Conservation (phyloP, 495 filamentous ascomycete species). For the Xylaria scruposa region DNA sequence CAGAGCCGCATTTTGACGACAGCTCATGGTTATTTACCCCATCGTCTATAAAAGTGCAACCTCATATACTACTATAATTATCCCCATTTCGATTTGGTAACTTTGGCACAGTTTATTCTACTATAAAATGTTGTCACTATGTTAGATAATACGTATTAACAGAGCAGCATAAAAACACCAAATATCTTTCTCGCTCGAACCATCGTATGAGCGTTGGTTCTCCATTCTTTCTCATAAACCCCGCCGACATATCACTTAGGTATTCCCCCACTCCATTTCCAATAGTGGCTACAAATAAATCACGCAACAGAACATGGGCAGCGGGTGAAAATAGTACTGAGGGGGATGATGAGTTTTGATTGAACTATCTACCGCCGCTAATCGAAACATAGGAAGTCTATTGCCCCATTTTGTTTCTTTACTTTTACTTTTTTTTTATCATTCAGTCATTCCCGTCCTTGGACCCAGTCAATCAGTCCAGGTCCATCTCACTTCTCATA, state of each 20-base stretch:
- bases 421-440: constrained; percentile 19
- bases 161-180: not conserved
- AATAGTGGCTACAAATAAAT: not conserved
- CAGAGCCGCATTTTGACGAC: constrained; percentile 25
- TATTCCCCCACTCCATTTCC: not conserved
- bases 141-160: not conserved
- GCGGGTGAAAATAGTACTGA: not conserved
- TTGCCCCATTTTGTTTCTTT: constrained; percentile 21
- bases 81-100: not conserved
- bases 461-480: not conserved
- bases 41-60: not conserved
- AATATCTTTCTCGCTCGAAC: too few relatives aligned
- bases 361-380: constrained; percentile 22
- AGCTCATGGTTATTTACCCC: not conserved
- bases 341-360: constrained; percentile 16
- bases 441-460: constrained; percentile 5
- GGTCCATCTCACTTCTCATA: not conserved
- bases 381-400: constrained; percentile 28
- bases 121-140: not conserved
- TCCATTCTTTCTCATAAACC: not conserved
- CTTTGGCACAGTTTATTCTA: not conserved
- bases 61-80: not conserved
- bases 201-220: not conserved
- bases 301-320: not conserved
- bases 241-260: too few relatives aligned